Percentiles rank a stretch among this genome's conserved stretches.
These are phyloP conservation scores for Fraxinus albicans DNA, from an alignment of 305 asterid genomes.

Conservation along the genomic window DNA sequence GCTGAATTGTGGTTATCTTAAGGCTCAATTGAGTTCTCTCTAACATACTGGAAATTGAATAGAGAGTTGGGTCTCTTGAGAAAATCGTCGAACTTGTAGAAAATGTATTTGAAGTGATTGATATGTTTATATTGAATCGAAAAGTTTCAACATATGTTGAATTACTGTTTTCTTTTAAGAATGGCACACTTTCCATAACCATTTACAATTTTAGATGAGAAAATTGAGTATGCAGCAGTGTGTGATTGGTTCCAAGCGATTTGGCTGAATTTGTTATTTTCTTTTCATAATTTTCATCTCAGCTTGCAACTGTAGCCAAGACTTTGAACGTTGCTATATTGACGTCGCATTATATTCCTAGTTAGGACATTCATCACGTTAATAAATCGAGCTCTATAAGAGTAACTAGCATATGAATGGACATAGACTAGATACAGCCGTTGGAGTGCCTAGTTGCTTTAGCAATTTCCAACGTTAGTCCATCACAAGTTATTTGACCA, in stretches of 20 bases:
- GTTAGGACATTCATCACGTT: neutral
- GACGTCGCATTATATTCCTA: neutral
- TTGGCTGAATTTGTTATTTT: neutral
- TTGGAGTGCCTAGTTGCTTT: neutral
- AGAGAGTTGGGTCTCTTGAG: neutral
- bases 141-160: neutral
- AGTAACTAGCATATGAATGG: neutral
- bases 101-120: neutral
- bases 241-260: neutral
- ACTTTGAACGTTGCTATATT: neutral
- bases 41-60: neutral
- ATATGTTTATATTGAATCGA: neutral
- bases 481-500: no score
- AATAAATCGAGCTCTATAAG: neutral
- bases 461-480: no score
- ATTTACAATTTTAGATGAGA: neutral
- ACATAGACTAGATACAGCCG: no score
- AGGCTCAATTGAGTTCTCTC: neutral
- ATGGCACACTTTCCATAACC: no score
- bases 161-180: neutral
- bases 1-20: neutral
- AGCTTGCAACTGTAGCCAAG: neutral
- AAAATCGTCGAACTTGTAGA: neutral
- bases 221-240: neutral
- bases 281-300: neutral